Conservation (phyloP, 164 flowering plant species). For the Vitis riparia region DNA sequence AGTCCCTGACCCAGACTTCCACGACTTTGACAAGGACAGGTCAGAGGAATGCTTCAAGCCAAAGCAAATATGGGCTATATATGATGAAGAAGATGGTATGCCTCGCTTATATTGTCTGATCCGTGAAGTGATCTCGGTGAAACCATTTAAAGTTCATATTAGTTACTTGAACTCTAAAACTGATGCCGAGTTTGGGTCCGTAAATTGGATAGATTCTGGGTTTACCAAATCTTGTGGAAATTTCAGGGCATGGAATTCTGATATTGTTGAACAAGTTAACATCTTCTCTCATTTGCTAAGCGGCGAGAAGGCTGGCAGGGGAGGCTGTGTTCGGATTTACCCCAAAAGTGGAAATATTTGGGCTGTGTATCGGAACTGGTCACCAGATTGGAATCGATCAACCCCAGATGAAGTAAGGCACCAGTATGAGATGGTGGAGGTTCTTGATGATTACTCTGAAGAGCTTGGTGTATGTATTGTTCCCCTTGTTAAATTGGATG, state of each 20-base stretch:
- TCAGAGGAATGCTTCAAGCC: constrained; percentile 79
- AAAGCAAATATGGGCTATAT: constrained; percentile 92
- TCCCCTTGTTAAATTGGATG: constrained; percentile 62
- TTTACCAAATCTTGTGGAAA: constrained; percentile 85
- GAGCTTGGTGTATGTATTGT: constrained; percentile 64
- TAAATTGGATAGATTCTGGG: constrained; percentile 70
- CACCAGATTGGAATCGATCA: constrained; percentile 62
- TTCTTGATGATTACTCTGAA: constrained; percentile 73
- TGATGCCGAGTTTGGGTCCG: constrained; percentile 61
- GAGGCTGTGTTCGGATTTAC: constrained; percentile 68
- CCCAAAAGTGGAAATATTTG: constrained; percentile 84
- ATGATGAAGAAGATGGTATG: constrained; percentile 98
- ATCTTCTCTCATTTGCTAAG: constrained; percentile 76
- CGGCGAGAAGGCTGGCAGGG: constrained; percentile 65
- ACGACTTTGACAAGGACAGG: constrained; percentile 84
- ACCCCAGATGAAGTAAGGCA: constrained; percentile 72
- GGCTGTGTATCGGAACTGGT: constrained; percentile 91
- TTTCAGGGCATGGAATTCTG: constrained; percentile 61
- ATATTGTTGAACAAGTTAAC: constrained; percentile 66
- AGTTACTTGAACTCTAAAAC: constrained; percentile 70
- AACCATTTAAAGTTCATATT: constrained; percentile 75
- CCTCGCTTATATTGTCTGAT: constrained; percentile 85
- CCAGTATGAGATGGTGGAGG: constrained; percentile 90
- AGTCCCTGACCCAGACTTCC: constrained; percentile 89
- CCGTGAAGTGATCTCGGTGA: constrained; percentile 65